Evolutionary conservation across 805 yeast genomes (phyloP), one percentile per base, ranked within the genome.

Genomic region (Scheffersomyces coipomensis): DNA sequence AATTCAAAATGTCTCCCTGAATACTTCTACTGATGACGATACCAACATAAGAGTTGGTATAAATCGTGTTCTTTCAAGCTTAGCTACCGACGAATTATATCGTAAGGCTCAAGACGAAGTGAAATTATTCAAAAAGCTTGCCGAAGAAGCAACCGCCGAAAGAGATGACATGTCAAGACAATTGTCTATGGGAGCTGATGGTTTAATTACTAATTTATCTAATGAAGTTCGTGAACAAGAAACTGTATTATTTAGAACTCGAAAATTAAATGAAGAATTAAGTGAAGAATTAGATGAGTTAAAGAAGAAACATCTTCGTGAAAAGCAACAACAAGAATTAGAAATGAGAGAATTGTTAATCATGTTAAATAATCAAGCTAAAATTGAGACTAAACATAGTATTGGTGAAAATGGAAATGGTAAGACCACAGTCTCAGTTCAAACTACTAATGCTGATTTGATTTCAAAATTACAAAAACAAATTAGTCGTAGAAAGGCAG

Each of bases 71-170:
- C 71, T 79, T 42, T 81, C 88, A 31, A 75, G 85, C 19, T 71
- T 90, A 53, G 81, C 82, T 48, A 86, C 96, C 0, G 97, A 91
- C 57, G 95, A 88, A 38, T 82, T 83, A 62, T 95, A 95, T 10
- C 71, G 81, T 37, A 73, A 85, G 43, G 95, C 96, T 4, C 42
- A 62, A 30, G 59, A 54, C 17, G 88, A 77, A 39, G 71, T 81
- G 26, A 73, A 74, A 51, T 77, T 71, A 33, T 73, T 81, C 29
- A 67, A 73, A 4, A 64, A 58, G 41, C 68, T 66, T 29, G 76
- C 82, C 2, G 83, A 79, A 43, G 74, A 72, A 43, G 80, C 81
- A 12, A 60, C 64, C 15, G 78, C 79, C 2, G 88, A 83, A 52
- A 60, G 80, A 42, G 79, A 78, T 55, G 80, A 77, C 24, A 69